Base-by-base conservation (phyloP, 352 stramenopile genomes). In the Pythium insidiosum region DNA sequence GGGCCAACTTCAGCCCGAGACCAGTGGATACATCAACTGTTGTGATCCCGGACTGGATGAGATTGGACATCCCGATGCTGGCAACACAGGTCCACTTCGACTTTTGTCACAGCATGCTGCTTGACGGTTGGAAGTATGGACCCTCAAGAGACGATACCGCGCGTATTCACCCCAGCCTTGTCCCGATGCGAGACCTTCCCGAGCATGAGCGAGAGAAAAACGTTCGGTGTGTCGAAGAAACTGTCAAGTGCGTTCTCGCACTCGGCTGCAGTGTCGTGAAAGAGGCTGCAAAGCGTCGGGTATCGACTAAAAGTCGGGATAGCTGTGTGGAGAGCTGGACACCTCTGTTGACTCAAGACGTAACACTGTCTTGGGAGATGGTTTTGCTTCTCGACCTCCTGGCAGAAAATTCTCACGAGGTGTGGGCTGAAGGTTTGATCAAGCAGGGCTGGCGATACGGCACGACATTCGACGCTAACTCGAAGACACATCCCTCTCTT, bases 361-460 rank as follows among this genome's bases (percentile, higher is more conserved):
- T 77, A 19, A 40, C 58, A 2, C 53, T 88, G 11, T 68, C 69
- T 19, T 84, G 75, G 65, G 63, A 88, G 18, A 47, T 82, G 39
- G 45, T 84, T 41, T 63, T 88, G 54, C 63, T 88, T 18, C 53
- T 84, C 11, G 75, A 88, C 57, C 34, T 85, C 16, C 57, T 88
- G 1, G 73, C 71, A 11, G 70, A 85, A 47, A 85, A 85, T 50
- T 63, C 73, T 22, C 72, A 88, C 33, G 73, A 85, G 43, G 67
- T 85, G 19, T 88, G 75, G 75, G 72, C 75, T 4, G 44, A 56
- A 0, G 61, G 68, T 4, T 81, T 79, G 48, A 40, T 67, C 15
- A 16, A 57, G 4, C 62, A 49, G 9, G 68, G 68, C 0, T 88
- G 75, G 75, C 43, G 23, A 4, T 49, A 48, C 15, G 66, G 67